A percentile compares a stretch with the other conserved stretches of the same genome.
Evolutionary conservation across 176 grass and related monocot genomes (phyloP).

Genomic region (Ampelocalamus luodianensis): DNA sequence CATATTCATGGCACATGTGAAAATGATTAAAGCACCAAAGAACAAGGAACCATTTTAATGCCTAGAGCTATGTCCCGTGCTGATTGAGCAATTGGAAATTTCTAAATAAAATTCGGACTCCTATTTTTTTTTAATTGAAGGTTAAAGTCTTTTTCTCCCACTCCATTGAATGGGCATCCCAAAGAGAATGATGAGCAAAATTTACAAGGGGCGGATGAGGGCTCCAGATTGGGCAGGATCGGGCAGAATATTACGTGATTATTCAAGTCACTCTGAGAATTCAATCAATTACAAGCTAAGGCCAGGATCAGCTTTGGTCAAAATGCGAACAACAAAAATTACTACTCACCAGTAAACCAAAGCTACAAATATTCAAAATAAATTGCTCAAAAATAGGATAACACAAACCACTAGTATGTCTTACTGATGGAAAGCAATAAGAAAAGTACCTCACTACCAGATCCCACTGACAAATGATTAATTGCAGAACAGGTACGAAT

Average conservation of each 20-base stretch:
- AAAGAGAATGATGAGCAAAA: conserved; percentile 11
- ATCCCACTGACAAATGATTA: conserved; percentile 89
- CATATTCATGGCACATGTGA: neutral
- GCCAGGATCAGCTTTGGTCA: conserved; percentile 8
- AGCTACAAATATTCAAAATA: conserved; percentile 17
- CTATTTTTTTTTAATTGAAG: neutral
- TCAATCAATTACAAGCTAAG: conserved; percentile 21
- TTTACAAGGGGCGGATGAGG: conserved; percentile 10
- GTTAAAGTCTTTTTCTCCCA: conserved; percentile 6
- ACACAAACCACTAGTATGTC: conserved; percentile 5
- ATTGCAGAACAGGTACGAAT: conserved; percentile 83
- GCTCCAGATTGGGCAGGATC: neutral
- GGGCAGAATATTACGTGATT: neutral
- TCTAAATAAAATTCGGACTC: conserved; percentile 12
- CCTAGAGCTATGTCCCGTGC: conserved; percentile 14
- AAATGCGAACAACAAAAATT: conserved; percentile 10
- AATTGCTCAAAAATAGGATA: conserved; percentile 14
- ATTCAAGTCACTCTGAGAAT: conserved; percentile 10
- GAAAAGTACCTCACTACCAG: conserved; percentile 72
- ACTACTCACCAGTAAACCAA: neutral
- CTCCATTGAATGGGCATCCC: conserved; percentile 7
- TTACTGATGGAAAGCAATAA: conserved; percentile 22
- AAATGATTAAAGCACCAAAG: conserved; percentile 14
- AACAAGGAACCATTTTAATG: conserved; percentile 1
- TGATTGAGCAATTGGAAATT: neutral